phyloP scores from a whole-genome alignment of 495 filamentous ascomycete genomes.

The Trichoderma asperelloides region DNA sequence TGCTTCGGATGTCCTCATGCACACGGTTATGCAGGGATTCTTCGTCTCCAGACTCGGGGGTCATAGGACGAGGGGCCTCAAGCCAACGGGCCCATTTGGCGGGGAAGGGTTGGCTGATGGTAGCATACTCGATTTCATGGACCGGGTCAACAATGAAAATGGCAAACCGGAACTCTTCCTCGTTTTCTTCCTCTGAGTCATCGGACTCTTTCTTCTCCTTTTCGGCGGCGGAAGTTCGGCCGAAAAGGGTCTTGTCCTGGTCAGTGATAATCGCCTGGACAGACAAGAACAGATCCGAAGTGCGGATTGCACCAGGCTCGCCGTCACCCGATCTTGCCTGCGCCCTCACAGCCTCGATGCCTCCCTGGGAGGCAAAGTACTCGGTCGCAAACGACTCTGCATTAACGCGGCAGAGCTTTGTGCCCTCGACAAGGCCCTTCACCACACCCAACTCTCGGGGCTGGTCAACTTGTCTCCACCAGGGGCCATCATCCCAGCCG shows the following conservation, averaged over 20 bases:
- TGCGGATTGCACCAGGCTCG: conserved; percentile 81
- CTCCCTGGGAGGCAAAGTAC: conserved; percentile 66
- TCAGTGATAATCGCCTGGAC: conserved; percentile 73
- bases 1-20: conserved; percentile 55
- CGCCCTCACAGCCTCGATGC: conserved; percentile 70
- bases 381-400: conserved; percentile 82
- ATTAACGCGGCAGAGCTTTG: conserved; percentile 77
- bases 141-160: conserved; percentile 90
- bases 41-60: conserved; percentile 34
- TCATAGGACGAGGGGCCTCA: conserved; percentile 58
- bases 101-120: conserved; percentile 77
- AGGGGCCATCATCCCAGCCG: conserved; percentile 87
- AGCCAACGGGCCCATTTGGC: conserved; percentile 86
- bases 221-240: conserved; percentile 32
- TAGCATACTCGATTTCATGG: conserved; percentile 79
- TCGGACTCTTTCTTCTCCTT: conserved; percentile 42
- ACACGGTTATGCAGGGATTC: conserved; percentile 12
- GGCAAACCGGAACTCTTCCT: conserved; percentile 66
- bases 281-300: conserved; percentile 88
- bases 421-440: conserved; percentile 72
- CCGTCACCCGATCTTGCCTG: conserved; percentile 62
- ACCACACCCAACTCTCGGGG: conserved; percentile 74
- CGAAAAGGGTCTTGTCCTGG: conserved; percentile 59
- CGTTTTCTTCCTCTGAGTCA: conserved; percentile 42
- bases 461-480: conserved; percentile 72